Conservation (phyloP, 306 rosid species). For the Pyrus bretschneideri region DNA sequence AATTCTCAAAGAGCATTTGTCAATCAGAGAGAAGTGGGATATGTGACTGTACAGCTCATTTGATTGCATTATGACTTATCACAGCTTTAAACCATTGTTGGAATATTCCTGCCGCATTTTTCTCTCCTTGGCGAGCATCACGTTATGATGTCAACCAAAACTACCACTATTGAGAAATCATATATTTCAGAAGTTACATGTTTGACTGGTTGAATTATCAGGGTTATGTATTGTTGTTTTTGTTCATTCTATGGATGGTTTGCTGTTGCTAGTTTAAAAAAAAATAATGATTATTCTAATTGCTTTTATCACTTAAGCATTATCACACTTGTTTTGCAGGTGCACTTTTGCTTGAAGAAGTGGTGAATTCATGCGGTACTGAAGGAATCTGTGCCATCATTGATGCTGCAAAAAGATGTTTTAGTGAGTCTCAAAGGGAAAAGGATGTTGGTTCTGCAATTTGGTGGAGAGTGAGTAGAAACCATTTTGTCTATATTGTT, state of each 20-base stretch:
- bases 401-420: constrained; percentile 57
- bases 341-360: constrained; percentile 77
- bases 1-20: not conserved
- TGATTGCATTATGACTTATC: not conserved
- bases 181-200: no score
- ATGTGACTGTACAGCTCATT: not conserved
- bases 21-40: not conserved
- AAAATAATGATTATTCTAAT: not conserved
- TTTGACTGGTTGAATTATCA: no score
- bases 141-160: no score
- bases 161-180: no score
- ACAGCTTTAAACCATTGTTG: no score
- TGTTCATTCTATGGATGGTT: not conserved
- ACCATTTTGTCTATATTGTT: not conserved
- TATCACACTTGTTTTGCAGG: constrained; percentile 31
- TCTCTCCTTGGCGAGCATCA: no score
- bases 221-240: no score
- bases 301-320: not conserved
- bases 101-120: no score
- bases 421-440: constrained; percentile 59
- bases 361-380: constrained; percentile 44
- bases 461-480: constrained; percentile 88
- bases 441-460: constrained; percentile 52
- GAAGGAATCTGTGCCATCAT: constrained; percentile 65
- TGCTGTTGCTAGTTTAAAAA: not conserved